Conservation (phyloP, 2,329 filamentous ascomycete genomes). For the Pyricularia sp. region DNA sequence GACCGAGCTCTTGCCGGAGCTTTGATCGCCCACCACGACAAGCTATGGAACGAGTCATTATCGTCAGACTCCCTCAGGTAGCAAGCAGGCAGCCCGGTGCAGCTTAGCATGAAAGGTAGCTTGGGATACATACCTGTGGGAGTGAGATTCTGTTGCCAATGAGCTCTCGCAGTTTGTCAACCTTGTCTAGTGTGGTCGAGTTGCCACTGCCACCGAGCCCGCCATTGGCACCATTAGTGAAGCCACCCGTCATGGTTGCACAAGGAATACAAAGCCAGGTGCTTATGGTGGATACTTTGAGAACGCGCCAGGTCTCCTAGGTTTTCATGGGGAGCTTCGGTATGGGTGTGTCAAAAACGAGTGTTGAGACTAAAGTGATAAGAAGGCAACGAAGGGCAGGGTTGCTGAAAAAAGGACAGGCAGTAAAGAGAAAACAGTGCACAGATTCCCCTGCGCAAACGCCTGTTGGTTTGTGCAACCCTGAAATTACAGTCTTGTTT, state of each 20-base stretch:
- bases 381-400: no score
- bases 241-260: background rate
- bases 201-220: conserved; percentile 4
- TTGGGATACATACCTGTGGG: conserved; percentile 8
- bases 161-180: conserved; percentile 15
- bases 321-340: no score
- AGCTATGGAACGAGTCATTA: conserved; percentile 39
- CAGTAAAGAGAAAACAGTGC: no score
- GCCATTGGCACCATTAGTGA: background rate
- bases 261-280: background rate
- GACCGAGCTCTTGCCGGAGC: conserved; percentile 75
- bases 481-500: no score
- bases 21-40: conserved; percentile 74
- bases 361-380: no score
- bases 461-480: no score
- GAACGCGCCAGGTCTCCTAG: no score
- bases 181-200: conserved; percentile 12
- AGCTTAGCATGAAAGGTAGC: no score
- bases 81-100: background rate
- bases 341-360: no score
- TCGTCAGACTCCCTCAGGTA: background rate
- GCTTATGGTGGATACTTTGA: no score
- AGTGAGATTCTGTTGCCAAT: conserved; percentile 14
- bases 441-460: no score
- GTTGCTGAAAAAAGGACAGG: no score